Evolutionary conservation across 73 alveolate genomes (phyloP).

Genomic region (Stentor coeruleus): DNA sequence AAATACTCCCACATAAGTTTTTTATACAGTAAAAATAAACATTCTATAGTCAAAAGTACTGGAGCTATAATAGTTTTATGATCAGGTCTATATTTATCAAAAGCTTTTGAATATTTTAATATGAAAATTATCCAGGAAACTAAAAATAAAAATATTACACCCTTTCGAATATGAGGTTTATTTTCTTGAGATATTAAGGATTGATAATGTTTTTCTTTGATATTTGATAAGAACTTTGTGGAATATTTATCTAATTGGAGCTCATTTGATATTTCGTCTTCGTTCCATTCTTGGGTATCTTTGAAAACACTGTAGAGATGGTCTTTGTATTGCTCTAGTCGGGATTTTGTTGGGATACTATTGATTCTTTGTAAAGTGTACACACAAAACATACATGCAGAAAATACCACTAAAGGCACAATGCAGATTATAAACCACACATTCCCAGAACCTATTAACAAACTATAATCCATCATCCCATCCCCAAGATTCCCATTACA

Average conservation of each 20-base stretch:
- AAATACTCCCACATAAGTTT: neutral
- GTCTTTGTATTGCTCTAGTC: neutral
- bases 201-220: neutral
- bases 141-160: too few species aligned
- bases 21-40: too few species aligned
- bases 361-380: neutral
- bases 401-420: neutral
- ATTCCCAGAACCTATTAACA: neutral
- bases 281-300: neutral
- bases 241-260: neutral
- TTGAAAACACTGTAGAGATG: neutral
- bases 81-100: neutral
- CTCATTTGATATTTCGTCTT: neutral
- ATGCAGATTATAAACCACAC: neutral
- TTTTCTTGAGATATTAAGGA: too few species aligned
- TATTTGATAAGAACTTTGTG: neutral
- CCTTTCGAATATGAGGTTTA: neutral
- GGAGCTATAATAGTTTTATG: neutral
- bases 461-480: neutral
- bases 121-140: neutral
- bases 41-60: neutral
- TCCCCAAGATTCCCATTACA: neutral
- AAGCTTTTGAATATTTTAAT: neutral
- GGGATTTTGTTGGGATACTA: neutral
- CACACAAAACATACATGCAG: neutral